Percentiles rank a stretch among this genome's conserved stretches.
Evolutionary conservation across 805 yeast genomes (phyloP).

Genomic region (Candida easanensis): DNA sequence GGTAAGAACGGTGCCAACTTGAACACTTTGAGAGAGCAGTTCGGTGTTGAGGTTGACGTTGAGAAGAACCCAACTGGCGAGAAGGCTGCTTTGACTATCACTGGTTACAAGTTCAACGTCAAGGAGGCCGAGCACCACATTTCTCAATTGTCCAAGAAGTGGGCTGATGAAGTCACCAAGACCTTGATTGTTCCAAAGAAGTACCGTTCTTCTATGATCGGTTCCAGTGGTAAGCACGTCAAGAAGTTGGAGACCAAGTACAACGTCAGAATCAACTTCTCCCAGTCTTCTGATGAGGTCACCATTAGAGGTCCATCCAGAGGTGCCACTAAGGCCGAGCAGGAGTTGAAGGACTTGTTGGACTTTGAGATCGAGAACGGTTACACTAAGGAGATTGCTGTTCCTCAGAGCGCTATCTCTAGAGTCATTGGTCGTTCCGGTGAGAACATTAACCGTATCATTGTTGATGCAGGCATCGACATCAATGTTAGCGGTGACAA

Average conservation of each 20-base stretch:
- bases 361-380: constrained; percentile 89
- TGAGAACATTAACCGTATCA: constrained; percentile 75
- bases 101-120: constrained; percentile 78
- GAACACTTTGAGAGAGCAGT: constrained; percentile 65
- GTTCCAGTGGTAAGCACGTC: constrained; percentile 76
- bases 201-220: constrained; percentile 80
- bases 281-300: constrained; percentile 57
- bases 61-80: constrained; percentile 47
- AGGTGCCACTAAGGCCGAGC: constrained; percentile 80
- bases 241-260: constrained; percentile 86
- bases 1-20: constrained; percentile 86
- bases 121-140: constrained; percentile 67
- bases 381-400: constrained; percentile 54
- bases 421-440: constrained; percentile 89
- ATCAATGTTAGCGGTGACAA: constrained; percentile 43
- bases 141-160: constrained; percentile 56
- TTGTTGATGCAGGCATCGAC: constrained; percentile 53
- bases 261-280: constrained; percentile 77
- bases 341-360: constrained; percentile 77
- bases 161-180: constrained; percentile 77
- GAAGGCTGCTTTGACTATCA: constrained; percentile 52
- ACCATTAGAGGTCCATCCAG: constrained; percentile 85
- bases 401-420: constrained; percentile 75
- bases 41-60: constrained; percentile 73
- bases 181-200: constrained; percentile 69